Evolutionary conservation across 495 filamentous ascomycete species (phyloP).

Genomic region (Hyaloscypha finlandica): DNA sequence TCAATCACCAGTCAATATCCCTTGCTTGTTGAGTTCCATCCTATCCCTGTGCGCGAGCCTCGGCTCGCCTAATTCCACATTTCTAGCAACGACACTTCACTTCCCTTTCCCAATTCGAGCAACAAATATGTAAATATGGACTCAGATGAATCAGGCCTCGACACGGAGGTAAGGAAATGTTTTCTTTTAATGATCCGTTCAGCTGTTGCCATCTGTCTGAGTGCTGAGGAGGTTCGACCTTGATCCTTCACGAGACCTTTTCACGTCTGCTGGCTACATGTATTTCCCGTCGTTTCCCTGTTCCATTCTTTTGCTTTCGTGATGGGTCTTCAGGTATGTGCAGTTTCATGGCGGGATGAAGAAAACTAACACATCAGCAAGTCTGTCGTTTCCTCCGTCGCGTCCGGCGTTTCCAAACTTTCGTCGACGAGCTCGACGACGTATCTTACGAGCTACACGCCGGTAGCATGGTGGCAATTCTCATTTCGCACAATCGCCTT

Average conservation of each 20-base stretch:
- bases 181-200: not conserved
- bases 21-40: no score
- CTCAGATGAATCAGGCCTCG: not conserved
- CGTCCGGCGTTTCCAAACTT: not conserved
- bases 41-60: not conserved
- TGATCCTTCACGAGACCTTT: no score
- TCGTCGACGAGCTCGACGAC: not conserved
- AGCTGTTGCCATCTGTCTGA: not conserved
- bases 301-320: not conserved
- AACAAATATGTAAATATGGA: conserved; percentile 1
- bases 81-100: not conserved
- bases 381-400: not conserved
- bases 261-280: not conserved
- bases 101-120: not conserved
- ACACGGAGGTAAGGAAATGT: not conserved
- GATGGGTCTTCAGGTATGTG: not conserved
- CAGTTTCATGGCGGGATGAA: not conserved
- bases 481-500: conserved; percentile 19
- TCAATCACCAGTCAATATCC: no score
- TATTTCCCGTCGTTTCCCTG: not conserved
- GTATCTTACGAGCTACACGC: not conserved
- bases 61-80: not conserved
- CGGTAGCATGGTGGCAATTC: not conserved
- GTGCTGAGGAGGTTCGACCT: not conserved
- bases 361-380: not conserved